phyloP scores from a whole-genome alignment of 2,329 filamentous ascomycete genomes.

The Beauveria medogensis region DNA sequence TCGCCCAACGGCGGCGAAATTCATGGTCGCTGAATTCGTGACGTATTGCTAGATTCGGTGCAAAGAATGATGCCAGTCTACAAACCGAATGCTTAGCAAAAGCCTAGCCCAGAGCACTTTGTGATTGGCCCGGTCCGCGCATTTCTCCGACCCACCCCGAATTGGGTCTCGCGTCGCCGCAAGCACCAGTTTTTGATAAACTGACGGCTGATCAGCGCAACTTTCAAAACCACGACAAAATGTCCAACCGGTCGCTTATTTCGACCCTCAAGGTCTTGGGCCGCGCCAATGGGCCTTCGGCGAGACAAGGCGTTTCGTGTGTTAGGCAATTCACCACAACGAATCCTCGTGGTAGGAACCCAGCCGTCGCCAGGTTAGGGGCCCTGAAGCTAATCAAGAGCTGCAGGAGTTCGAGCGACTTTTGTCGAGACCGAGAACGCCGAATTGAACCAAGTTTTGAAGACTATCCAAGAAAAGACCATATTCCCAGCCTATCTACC shows the following conservation, averaged over 20 bases:
- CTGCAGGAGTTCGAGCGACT: conserved; percentile 27
- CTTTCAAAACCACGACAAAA: background rate
- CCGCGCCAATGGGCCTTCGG: background rate
- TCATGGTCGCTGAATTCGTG: conserved; percentile 36
- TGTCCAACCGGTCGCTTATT: conserved; percentile 5
- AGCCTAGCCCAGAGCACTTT: conserved; percentile 12
- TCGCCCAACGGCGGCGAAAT: conserved; percentile 54
- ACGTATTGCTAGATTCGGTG: conserved; percentile 7
- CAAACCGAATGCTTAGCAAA: background rate
- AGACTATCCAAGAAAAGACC: conserved; percentile 46
- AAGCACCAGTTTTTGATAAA: conserved; percentile 13
- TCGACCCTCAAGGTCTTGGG: conserved; percentile 1
- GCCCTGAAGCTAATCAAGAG: conserved; percentile 12
- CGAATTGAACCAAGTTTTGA: conserved; percentile 46
- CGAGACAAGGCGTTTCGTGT: background rate
- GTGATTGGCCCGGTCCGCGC: conserved; percentile 28
- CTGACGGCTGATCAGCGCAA: background rate
- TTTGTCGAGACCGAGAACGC: conserved; percentile 45
- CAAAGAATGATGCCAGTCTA: background rate
- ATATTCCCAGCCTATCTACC: conserved; percentile 55
- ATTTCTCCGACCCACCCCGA: conserved; percentile 22
- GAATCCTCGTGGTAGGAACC: background rate
- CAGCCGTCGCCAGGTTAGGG: background rate
- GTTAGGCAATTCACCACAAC: conserved; percentile 9
- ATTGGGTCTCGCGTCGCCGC: conserved; percentile 9